phyloP scores from a whole-genome alignment of 1,284 basidiomycete species.

The Ganoderma leucocontextum region DNA sequence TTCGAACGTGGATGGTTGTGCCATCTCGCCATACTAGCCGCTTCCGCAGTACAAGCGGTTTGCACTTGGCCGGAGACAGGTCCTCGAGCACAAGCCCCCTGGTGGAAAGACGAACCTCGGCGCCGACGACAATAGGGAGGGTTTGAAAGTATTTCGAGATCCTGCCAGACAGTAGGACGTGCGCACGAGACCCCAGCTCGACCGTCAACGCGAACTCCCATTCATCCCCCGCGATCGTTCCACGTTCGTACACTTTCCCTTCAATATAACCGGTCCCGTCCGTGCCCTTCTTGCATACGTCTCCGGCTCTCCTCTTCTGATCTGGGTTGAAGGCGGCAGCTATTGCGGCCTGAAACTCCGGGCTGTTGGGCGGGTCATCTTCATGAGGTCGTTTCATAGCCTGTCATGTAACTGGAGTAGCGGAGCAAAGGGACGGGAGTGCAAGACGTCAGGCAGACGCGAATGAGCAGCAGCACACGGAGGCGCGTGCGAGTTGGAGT shows the following conservation, averaged over 20 bases:
- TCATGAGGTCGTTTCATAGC: constrained; percentile 15
- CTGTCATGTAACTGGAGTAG: background rate
- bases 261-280: constrained; percentile 46
- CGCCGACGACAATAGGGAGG: constrained; percentile 24
- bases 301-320: constrained; percentile 26
- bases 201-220: constrained; percentile 37
- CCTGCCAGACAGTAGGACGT: constrained; percentile 22
- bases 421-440: too few relatives aligned
- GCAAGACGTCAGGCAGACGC: background rate
- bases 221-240: constrained; percentile 36
- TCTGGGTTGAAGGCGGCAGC: constrained; percentile 21
- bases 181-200: constrained; percentile 29
- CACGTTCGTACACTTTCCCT: constrained; percentile 41
- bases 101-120: constrained; percentile 17
- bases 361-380: background rate
- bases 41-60: constrained; percentile 17
- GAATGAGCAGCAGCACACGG: background rate
- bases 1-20: constrained; percentile 11
- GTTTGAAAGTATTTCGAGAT: constrained; percentile 17
- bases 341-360: constrained; percentile 10
- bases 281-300: constrained; percentile 29
- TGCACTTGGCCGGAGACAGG: background rate
- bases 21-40: constrained; percentile 22
- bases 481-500: background rate
- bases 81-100: constrained; percentile 24